Evolutionary conservation across 2,329 filamentous ascomycete species (phyloP).

Genomic region (Alternaria alternata): DNA sequence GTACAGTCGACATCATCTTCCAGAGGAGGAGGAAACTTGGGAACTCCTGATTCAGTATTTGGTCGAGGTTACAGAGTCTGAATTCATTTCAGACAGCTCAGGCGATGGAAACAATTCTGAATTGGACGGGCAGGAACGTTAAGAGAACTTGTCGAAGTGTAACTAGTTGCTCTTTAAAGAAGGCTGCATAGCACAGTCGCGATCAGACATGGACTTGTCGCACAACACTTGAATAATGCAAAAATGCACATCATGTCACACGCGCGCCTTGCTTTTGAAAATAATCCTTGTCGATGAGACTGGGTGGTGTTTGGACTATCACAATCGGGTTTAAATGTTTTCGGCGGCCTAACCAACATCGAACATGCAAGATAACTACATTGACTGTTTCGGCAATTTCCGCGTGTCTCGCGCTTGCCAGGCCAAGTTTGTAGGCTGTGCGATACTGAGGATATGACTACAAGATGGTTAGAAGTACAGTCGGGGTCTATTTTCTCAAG

Average conservation of each 20-base stretch:
- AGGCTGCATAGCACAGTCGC: background rate
- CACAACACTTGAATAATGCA: constrained; percentile 7
- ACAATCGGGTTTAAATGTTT: background rate
- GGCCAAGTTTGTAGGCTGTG: background rate
- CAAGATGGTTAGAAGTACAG: background rate
- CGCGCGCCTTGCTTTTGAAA: constrained; percentile 4
- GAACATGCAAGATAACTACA: constrained; percentile 5
- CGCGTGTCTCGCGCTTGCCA: background rate
- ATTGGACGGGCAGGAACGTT: background rate
- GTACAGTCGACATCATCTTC: background rate
- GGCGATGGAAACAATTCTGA: background rate
- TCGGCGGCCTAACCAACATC: constrained; percentile 4
- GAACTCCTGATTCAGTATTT: background rate
- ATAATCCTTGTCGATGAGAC: constrained; percentile 6
- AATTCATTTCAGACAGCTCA: background rate
- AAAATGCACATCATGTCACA: constrained; percentile 2
- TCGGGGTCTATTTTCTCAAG: background rate
- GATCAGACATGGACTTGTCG: background rate
- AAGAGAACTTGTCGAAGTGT: background rate
- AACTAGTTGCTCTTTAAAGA: background rate
- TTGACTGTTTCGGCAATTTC: background rate
- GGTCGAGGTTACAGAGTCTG: background rate
- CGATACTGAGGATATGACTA: background rate
- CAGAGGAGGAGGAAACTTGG: constrained; percentile 6
- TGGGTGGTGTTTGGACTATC: constrained; percentile 4